Percentiles rank a stretch among this genome's conserved stretches.
Conservation (phyloP, 106 monocot species). For the Hemerocallis citrina region DNA sequence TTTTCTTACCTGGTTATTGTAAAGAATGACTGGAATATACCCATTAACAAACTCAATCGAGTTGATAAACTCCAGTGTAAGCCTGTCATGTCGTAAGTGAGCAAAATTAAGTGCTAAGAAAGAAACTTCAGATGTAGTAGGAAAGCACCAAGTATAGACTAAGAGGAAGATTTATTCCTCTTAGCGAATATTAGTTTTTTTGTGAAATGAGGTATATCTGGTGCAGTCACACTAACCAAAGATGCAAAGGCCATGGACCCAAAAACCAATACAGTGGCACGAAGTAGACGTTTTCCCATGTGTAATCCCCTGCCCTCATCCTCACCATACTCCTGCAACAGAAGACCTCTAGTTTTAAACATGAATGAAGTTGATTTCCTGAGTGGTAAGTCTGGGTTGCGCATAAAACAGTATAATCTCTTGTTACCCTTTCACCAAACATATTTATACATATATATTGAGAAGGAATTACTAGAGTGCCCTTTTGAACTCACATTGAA, state of each 20-base stretch:
- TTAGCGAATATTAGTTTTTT: background rate
- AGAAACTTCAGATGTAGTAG: background rate
- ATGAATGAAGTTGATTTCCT: too few species aligned
- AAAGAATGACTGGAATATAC: conserved; percentile 61
- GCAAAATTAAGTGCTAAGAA: background rate
- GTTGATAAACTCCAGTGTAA: conserved; percentile 69
- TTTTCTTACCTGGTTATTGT: conserved; percentile 77
- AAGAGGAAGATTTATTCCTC: background rate
- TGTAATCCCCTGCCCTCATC: conserved; percentile 75
- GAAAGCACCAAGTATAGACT: background rate
- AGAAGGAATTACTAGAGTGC: too few species aligned
- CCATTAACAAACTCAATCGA: conserved; percentile 54
- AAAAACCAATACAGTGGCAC: conserved; percentile 72
- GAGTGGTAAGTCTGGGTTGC: too few species aligned
- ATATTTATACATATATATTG: too few species aligned
- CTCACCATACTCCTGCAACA: conserved; percentile 73
- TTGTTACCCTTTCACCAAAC: too few species aligned
- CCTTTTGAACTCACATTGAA: conserved; percentile 40
- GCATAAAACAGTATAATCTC: too few species aligned
- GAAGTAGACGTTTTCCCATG: conserved; percentile 90
- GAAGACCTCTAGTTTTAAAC: too few species aligned
- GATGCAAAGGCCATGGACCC: conserved; percentile 79
- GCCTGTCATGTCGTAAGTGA: conserved; percentile 33
- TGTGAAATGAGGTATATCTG: background rate
- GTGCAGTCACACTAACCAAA: conserved; percentile 29